phyloP scores from a whole-genome alignment of 257 asterid species.

The Pogostemon cablin region DNA sequence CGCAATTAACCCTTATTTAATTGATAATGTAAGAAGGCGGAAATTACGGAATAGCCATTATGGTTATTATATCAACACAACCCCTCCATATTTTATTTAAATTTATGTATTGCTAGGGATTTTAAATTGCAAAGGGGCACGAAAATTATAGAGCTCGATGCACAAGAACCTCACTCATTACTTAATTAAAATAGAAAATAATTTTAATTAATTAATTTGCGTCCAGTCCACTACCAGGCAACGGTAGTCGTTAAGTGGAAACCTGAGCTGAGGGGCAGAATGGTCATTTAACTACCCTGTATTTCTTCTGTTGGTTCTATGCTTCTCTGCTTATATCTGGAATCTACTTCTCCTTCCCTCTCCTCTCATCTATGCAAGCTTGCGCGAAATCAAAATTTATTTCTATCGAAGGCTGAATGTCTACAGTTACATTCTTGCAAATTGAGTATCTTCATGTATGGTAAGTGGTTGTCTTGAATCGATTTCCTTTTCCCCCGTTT shows the following conservation, averaged over 20 bases:
- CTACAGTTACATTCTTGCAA: neutral
- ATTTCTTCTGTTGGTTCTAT: slow-evolving; percentile 7
- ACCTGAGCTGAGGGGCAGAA: slow-evolving; percentile 32
- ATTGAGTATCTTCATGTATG: slow-evolving; percentile 21
- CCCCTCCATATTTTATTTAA: too few relatives aligned
- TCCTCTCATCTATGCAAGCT: slow-evolving; percentile 33
- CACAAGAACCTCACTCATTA: too few relatives aligned
- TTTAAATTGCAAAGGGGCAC: too few relatives aligned
- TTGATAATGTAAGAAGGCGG: too few relatives aligned
- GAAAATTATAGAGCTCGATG: too few relatives aligned
- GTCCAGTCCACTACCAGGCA: slow-evolving; percentile 7
- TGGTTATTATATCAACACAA: too few relatives aligned
- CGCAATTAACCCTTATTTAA: too few relatives aligned
- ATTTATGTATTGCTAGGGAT: too few relatives aligned
- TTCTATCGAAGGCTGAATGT: neutral
- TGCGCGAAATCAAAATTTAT: neutral
- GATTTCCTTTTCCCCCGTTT: slow-evolving; percentile 15
- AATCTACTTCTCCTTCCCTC: slow-evolving; percentile 18
- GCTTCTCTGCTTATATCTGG: slow-evolving; percentile 10
- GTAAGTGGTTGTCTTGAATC: slow-evolving; percentile 24
- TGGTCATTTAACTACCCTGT: slow-evolving; percentile 13
- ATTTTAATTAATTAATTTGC: too few relatives aligned
- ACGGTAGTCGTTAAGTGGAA: slow-evolving; percentile 21
- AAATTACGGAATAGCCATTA: too few relatives aligned
- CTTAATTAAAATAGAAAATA: too few relatives aligned